phyloP scores from a whole-genome alignment of 2,329 filamentous ascomycete species.

The Colletotrichum sojae region DNA sequence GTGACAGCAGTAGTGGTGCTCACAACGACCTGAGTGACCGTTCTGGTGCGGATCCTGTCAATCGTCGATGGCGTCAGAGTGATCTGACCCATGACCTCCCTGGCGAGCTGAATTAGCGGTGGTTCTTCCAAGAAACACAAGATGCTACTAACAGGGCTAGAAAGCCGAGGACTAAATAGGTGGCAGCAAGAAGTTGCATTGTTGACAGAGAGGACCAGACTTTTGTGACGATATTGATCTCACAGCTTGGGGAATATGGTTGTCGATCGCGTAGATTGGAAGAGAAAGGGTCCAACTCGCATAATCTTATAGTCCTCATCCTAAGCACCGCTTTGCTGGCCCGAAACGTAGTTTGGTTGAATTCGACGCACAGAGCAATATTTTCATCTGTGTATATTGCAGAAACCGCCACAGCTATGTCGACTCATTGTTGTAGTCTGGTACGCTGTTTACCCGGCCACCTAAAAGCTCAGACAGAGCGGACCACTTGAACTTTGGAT shows the following conservation, averaged over 20 bases:
- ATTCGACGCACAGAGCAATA: no score
- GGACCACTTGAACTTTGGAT: no score
- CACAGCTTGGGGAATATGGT: no score
- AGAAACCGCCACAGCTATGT: no score
- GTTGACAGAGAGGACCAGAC: neutral
- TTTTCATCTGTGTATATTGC: no score
- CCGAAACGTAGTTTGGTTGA: neutral
- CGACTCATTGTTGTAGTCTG: no score
- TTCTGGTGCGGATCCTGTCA: constrained; percentile 13
- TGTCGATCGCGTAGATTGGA: neutral
- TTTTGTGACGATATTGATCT: neutral
- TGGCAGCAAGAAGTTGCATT: neutral
- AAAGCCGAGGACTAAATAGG: neutral
- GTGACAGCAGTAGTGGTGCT: constrained; percentile 10
- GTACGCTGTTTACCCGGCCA: neutral
- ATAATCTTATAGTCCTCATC: no score
- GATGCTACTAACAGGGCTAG: neutral
- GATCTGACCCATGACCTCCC: constrained; percentile 16
- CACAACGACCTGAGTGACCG: constrained; percentile 1
- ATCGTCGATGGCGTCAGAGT: constrained; percentile 31
- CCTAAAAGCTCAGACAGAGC: neutral
- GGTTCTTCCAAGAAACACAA: neutral
- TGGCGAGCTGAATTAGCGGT: neutral
- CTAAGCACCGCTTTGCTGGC: neutral
- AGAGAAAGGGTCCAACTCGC: no score